Evolutionary conservation across 2,329 filamentous ascomycete genomes (phyloP).

Genomic region (Sclerotiophoma versabilis): DNA sequence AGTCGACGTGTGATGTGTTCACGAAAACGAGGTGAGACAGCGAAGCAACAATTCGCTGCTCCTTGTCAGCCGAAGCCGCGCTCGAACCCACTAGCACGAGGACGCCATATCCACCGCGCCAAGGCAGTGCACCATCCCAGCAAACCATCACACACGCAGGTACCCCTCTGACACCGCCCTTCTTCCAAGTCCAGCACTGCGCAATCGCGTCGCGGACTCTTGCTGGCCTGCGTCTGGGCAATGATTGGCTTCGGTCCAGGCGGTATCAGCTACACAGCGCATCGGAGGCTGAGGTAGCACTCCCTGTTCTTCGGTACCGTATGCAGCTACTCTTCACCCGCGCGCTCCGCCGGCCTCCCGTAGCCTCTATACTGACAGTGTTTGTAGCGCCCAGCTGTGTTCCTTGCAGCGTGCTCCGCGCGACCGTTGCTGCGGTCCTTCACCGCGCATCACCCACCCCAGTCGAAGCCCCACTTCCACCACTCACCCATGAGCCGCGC

Average conservation of each 20-base stretch:
- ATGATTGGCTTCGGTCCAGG: conserved; percentile 38
- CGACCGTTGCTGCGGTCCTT: conserved; percentile 1
- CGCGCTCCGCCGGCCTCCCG: conserved; percentile 4
- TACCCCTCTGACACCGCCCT: neutral
- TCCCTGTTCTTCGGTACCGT: conserved; percentile 11
- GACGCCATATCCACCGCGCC: conserved; percentile 12
- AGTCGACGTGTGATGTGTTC: neutral
- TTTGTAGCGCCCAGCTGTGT: conserved; percentile 13
- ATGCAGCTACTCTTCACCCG: neutral
- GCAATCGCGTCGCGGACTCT: conserved; percentile 12
- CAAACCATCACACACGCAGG: neutral
- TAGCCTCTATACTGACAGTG: neutral
- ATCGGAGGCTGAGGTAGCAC: conserved; percentile 40
- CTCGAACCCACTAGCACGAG: conserved; percentile 12
- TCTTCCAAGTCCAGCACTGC: neutral
- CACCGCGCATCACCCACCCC: neutral
- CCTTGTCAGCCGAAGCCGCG: conserved; percentile 7
- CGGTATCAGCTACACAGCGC: conserved; percentile 32
- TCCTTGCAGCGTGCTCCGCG: neutral
- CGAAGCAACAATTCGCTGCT: conserved; percentile 3
- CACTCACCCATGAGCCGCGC: conserved; percentile 23
- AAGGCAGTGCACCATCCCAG: conserved; percentile 7
- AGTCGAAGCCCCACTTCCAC: conserved; percentile 1
- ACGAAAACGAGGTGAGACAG: conserved; percentile 11
- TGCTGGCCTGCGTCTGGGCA: conserved; percentile 25